phyloP scores from a whole-genome alignment of 768 basidiomycete species.

The Hortiboletus campestris region DNA sequence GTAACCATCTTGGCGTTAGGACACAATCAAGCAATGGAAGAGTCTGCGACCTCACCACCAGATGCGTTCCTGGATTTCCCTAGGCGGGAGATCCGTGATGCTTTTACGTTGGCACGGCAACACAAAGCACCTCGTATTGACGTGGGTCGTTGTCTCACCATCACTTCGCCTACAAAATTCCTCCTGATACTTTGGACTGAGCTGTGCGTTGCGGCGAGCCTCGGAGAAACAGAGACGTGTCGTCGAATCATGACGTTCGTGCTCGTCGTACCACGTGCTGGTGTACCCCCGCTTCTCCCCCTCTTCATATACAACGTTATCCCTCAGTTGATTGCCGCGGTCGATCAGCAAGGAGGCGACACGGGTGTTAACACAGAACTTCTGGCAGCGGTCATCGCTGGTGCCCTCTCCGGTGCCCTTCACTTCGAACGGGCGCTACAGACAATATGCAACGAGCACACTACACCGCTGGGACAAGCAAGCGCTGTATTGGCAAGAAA shows the following conservation, averaged over 20 bases:
- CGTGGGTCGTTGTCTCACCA: slow-evolving; percentile 61
- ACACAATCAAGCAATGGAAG: slow-evolving; percentile 16
- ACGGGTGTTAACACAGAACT: slow-evolving; percentile 60
- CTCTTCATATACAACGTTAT: slow-evolving; percentile 69
- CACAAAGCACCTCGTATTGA: slow-evolving; percentile 67
- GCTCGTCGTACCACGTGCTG: slow-evolving; percentile 58
- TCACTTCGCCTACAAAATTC: slow-evolving; percentile 58
- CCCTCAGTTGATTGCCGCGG: slow-evolving; percentile 51
- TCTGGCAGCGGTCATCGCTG: slow-evolving; percentile 61
- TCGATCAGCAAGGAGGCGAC: slow-evolving; percentile 55
- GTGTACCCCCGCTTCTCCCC: slow-evolving; percentile 63
- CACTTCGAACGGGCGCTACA: slow-evolving; percentile 71
- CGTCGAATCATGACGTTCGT: slow-evolving; percentile 67
- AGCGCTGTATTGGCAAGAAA: slow-evolving; percentile 63
- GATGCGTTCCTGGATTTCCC: slow-evolving; percentile 53
- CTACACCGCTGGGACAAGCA: slow-evolving; percentile 56
- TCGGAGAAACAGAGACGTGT: slow-evolving; percentile 61
- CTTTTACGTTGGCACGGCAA: slow-evolving; percentile 54
- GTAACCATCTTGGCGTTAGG: slow-evolving; percentile 9
- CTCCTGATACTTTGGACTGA: slow-evolving; percentile 70
- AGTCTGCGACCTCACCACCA: slow-evolving; percentile 23
- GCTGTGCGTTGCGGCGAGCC: slow-evolving; percentile 48
- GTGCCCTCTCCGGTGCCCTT: slow-evolving; percentile 61
- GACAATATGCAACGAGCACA: slow-evolving; percentile 49
- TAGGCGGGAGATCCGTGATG: slow-evolving; percentile 53